These are phyloP conservation scores for Delphinella strobiligena DNA, from an alignment of 2,329 filamentous ascomycete species.

Conservation along the genomic window DNA sequence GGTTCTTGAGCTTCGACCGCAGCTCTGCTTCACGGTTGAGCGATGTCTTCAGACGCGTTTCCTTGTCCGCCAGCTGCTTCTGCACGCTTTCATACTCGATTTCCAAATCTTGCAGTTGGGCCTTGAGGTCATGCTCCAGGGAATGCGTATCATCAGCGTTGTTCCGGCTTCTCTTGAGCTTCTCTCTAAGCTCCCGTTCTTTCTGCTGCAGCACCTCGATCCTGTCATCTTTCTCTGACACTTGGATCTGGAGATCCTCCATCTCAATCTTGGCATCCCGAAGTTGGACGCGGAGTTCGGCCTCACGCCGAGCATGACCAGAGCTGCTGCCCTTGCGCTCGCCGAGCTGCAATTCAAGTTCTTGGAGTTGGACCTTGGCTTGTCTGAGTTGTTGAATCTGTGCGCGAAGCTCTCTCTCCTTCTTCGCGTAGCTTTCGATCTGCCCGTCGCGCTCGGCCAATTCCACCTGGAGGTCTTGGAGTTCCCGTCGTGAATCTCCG, in stretches of 20 bases:
- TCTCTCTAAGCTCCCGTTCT: slow-evolving; percentile 28
- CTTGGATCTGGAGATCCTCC: slow-evolving; percentile 22
- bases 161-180: slow-evolving; percentile 16
- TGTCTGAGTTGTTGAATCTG: slow-evolving; percentile 21
- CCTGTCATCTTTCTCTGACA: slow-evolving; percentile 31
- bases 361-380: slow-evolving; percentile 19
- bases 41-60: slow-evolving; percentile 18
- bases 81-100: slow-evolving; percentile 28
- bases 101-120: slow-evolving; percentile 26
- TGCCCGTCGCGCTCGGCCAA: slow-evolving; percentile 32
- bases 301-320: slow-evolving; percentile 25
- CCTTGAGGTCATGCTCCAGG: slow-evolving; percentile 27
- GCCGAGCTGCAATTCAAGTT: slow-evolving; percentile 35
- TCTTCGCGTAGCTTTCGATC: slow-evolving; percentile 14
- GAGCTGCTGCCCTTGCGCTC: slow-evolving; percentile 23
- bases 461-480: slow-evolving; percentile 42
- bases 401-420: slow-evolving; percentile 26
- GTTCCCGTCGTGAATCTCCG: slow-evolving; percentile 38
- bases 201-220: slow-evolving; percentile 24
- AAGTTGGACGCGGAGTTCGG: slow-evolving; percentile 25
- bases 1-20: slow-evolving; percentile 18
- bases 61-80: slow-evolving; percentile 20
- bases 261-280: slow-evolving; percentile 22
- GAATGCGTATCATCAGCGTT: slow-evolving; percentile 17
- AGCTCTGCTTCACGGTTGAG: slow-evolving; percentile 23